Evolutionary conservation across 2,329 filamentous ascomycete species (phyloP).

Genomic region (Acrocalymma vagum): DNA sequence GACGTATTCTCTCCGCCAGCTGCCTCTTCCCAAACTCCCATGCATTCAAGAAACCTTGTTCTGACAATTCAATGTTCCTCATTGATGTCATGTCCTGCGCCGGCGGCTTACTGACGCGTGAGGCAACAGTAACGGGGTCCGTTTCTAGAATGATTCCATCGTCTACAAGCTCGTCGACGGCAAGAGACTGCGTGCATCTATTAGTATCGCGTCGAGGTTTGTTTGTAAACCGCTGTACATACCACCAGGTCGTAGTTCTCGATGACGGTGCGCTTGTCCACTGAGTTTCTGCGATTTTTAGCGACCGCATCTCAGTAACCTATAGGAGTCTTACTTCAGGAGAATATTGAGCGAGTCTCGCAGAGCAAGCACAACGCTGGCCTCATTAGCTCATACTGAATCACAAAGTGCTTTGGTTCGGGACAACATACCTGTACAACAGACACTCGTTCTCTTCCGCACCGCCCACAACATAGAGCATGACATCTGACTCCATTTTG

Average conservation of each 20-base stretch:
- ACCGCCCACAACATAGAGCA: slow-evolving; percentile 90
- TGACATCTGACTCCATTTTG: slow-evolving; percentile 97
- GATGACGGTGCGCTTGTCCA: slow-evolving; percentile 96
- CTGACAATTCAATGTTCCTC: slow-evolving; percentile 93
- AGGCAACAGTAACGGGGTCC: slow-evolving; percentile 91
- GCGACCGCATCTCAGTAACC: neutral
- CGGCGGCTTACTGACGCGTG: slow-evolving; percentile 90
- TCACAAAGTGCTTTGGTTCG: neutral
- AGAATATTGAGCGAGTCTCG: slow-evolving; percentile 89
- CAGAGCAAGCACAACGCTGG: slow-evolving; percentile 83
- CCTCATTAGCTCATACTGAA: slow-evolving; percentile 17
- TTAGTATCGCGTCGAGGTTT: slow-evolving; percentile 60
- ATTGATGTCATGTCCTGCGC: slow-evolving; percentile 87
- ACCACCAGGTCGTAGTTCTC: slow-evolving; percentile 96
- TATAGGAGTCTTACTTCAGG: slow-evolving; percentile 72
- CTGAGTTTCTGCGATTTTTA: slow-evolving; percentile 74
- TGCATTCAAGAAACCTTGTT: slow-evolving; percentile 92
- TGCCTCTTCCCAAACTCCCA: slow-evolving; percentile 94
- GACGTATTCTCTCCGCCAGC: slow-evolving; percentile 87
- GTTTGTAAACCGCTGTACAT: slow-evolving; percentile 13
- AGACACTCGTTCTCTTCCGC: slow-evolving; percentile 97
- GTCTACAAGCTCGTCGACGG: slow-evolving; percentile 79
- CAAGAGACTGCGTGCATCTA: slow-evolving; percentile 88
- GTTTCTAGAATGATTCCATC: slow-evolving; percentile 94
- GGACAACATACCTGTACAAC: slow-evolving; percentile 71